Base-by-base conservation (phyloP, 371 early-diverging fungal genomes). In the Syncephalastrum contaminatum region DNA sequence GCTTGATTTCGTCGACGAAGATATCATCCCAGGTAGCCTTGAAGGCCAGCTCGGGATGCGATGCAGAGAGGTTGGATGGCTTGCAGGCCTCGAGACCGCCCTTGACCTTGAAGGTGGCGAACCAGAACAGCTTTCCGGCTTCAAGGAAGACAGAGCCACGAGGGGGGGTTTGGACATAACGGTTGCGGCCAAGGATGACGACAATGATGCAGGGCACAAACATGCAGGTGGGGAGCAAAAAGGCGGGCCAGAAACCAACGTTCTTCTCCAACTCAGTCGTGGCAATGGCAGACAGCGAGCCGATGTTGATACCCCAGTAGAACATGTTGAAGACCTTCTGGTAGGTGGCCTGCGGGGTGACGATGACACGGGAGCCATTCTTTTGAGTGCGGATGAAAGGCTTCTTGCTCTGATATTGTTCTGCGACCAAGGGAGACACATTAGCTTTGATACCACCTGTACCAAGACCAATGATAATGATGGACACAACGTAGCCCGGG, bases 231-330 rank as follows among this genome's bases (percentile, higher is more conserved):
- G 91, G 89, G 52, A 89, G 68, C 54, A 87, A 73, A 55, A 70
- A 91, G 0, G 90, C 89, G 2, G 82, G 62, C 84, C 84, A 84
- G 67, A 83, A 87, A 54, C 80, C 83, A 39, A 81, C 73, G 24
- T 76, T 67, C 58, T 72, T 72, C 51, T 77, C 77, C 21, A 82
- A 56, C 30, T 81, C 81, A 12, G 85, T 84, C n/a, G 82, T 78
- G 27, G 82, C 76, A 56, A 84, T 80, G 58, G 85, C 81, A 36
- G 80, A 59, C 18, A 90, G 78, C 27, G 88, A 79, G 25, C 95
- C 92, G 48, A 87, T 54, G 57, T 93, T 93, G 62, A 96, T 89
- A 50, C 88, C 80, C 48, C 80, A 88, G 72, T 93, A 95, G 63
- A 93, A 93, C 51, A 60, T 62, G 51, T 62, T 67, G 62, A 77